A percentile compares a stretch with the other conserved stretches of the same genome.
phyloP scores from a whole-genome alignment of 148 eudicot genomes.

The Camellia japonica region DNA sequence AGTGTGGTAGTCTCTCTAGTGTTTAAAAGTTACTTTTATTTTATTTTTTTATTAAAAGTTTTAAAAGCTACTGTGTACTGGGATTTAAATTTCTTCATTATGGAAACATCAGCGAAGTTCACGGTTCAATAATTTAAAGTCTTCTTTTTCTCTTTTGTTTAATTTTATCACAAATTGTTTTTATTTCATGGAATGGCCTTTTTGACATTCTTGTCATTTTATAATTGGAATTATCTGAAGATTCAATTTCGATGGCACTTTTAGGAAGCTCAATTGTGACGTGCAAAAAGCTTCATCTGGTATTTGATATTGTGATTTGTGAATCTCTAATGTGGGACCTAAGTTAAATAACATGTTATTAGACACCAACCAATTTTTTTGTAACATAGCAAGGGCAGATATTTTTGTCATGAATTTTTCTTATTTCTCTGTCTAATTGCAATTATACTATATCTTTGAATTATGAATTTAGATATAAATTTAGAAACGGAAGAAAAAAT shows the following conservation, averaged over 20 bases:
- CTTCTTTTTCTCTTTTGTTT: background rate
- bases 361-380: too few species aligned
- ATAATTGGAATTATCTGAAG: background rate
- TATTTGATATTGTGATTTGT: background rate
- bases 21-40: too few species aligned
- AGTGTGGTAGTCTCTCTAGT: background rate
- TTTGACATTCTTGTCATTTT: background rate
- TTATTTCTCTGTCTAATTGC: too few species aligned
- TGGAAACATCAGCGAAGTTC: constrained; percentile 6
- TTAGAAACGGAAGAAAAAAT: too few species aligned
- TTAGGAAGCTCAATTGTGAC: background rate
- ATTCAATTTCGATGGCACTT: background rate
- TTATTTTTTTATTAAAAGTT: background rate
- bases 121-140: constrained; percentile 11
- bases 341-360: too few species aligned
- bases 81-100: too few species aligned
- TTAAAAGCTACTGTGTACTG: background rate
- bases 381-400: too few species aligned
- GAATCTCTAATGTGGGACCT: background rate
- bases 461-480: too few species aligned
- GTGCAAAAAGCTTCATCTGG: background rate
- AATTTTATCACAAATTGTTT: background rate
- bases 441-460: too few species aligned
- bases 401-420: too few species aligned
- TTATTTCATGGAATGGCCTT: background rate